Conservation (phyloP, 768 basidiomycete species). For the Boletus speciosus region DNA sequence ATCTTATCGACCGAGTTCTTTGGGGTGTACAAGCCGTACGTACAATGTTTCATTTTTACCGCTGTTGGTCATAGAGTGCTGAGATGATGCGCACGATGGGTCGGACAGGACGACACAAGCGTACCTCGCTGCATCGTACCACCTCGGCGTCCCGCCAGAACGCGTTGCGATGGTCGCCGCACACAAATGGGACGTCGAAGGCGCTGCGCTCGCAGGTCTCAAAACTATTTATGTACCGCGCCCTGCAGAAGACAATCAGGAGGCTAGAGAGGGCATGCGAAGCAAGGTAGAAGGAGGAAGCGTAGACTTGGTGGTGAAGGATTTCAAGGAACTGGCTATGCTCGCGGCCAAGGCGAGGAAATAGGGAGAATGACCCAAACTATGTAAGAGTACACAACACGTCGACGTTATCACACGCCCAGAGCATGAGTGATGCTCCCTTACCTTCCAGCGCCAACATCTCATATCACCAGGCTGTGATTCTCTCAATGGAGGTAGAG, state of each 20-base stretch:
- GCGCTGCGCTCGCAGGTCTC: conserved; percentile 50
- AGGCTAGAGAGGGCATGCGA: conserved; percentile 31
- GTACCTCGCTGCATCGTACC: conserved; percentile 47
- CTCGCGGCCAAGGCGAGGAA: conserved; percentile 17
- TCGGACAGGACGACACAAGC: conserved; percentile 38
- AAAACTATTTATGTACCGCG: conserved; percentile 58
- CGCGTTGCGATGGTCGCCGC: conserved; percentile 64
- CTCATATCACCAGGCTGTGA: neutral
- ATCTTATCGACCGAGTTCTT: conserved; percentile 62
- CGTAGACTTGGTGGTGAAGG: conserved; percentile 53
- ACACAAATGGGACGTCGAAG: conserved; percentile 55
- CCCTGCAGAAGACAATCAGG: conserved; percentile 40
- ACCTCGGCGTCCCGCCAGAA: conserved; percentile 43
- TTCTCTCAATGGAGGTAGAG: neutral
- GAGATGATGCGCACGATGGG: neutral
- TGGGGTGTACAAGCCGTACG: conserved; percentile 64
- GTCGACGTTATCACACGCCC: too few relatives aligned
- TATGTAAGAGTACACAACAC: neutral
- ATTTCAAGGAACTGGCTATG: conserved; percentile 47
- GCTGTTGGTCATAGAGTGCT: neutral
- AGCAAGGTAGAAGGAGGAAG: conserved; percentile 53
- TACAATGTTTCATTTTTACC: neutral
- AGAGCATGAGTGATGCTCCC: too few relatives aligned
- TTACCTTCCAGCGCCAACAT: too few relatives aligned
- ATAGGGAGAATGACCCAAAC: neutral